Evolutionary conservation across 257 asterid genomes (phyloP).

Genomic region (Lycium barbarum): DNA sequence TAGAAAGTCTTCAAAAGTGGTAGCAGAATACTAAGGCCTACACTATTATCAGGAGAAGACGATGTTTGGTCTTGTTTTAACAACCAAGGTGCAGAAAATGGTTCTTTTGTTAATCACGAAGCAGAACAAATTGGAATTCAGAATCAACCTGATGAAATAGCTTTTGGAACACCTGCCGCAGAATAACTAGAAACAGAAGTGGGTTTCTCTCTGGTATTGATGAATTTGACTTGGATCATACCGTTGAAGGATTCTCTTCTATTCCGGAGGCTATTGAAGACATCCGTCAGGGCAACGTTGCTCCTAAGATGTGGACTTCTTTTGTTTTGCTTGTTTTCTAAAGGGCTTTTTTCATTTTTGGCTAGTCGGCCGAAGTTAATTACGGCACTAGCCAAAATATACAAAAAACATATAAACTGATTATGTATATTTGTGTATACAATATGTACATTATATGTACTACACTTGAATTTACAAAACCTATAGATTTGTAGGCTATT

Average conservation of each 20-base stretch:
- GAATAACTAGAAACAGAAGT: slow-evolving; percentile 56
- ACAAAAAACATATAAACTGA: too few species aligned
- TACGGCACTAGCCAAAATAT: too few species aligned
- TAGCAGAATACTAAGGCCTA: slow-evolving; percentile 31
- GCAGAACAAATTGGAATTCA: slow-evolving; percentile 48
- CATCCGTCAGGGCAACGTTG: slow-evolving; percentile 87
- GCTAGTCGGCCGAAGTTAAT: too few species aligned
- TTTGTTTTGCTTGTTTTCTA: background rate
- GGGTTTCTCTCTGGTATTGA: slow-evolving; percentile 64
- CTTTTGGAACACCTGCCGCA: slow-evolving; percentile 65
- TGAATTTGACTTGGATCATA: slow-evolving; percentile 73
- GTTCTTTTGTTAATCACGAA: background rate
- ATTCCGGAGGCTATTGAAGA: slow-evolving; percentile 85
- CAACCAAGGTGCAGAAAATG: slow-evolving; percentile 5
- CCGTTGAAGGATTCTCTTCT: slow-evolving; percentile 77
- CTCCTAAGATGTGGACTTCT: background rate
- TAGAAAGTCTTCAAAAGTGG: slow-evolving; percentile 29
- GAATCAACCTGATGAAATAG: slow-evolving; percentile 55
- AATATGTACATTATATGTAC: too few species aligned
- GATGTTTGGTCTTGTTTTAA: slow-evolving; percentile 42
- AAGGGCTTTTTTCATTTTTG: too few species aligned
- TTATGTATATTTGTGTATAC: too few species aligned
- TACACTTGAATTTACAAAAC: too few species aligned
- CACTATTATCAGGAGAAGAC: slow-evolving; percentile 62
- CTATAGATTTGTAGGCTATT: too few species aligned